A percentile compares a stretch with the other conserved stretches of the same genome.
These are phyloP conservation scores for Alisma plantagoaquatica DNA, from an alignment of 106 monocot genomes.

Conservation along the genomic window DNA sequence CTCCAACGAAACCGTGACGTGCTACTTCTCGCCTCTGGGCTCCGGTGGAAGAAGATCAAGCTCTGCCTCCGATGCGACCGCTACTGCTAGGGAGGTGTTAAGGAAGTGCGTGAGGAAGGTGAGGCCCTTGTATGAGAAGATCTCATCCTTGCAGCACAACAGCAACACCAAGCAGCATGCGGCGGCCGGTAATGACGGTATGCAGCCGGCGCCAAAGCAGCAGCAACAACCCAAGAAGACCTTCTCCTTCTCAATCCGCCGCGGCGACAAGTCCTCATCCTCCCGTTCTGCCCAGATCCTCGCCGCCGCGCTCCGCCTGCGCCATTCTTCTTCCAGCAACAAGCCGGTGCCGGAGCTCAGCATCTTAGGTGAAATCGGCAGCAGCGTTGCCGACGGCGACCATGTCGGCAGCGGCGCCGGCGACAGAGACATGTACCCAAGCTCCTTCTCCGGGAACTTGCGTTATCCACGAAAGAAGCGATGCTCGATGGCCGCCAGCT, in stretches of 20 bases:
- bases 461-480: constrained; percentile 33
- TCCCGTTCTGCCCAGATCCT: background rate
- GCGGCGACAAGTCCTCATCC: constrained; percentile 1
- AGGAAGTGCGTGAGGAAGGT: constrained; percentile 85
- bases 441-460: constrained; percentile 76
- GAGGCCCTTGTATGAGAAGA: constrained; percentile 66
- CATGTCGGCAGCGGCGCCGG: no score
- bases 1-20: background rate
- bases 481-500: constrained; percentile 37
- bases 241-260: constrained; percentile 67
- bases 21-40: background rate
- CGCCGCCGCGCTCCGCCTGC: no score
- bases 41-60: background rate
- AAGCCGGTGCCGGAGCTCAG: background rate
- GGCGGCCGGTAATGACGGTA: no score
- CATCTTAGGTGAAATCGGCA: no score
- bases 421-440: constrained; percentile 10
- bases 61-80: background rate
- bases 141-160: constrained; percentile 33
- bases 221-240: constrained; percentile 31
- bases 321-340: background rate
- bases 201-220: no score
- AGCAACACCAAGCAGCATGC: no score
- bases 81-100: constrained; percentile 56
- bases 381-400: no score